Conservation (phyloP, 345 rosid species). For the Eucalyptus microcorys region DNA sequence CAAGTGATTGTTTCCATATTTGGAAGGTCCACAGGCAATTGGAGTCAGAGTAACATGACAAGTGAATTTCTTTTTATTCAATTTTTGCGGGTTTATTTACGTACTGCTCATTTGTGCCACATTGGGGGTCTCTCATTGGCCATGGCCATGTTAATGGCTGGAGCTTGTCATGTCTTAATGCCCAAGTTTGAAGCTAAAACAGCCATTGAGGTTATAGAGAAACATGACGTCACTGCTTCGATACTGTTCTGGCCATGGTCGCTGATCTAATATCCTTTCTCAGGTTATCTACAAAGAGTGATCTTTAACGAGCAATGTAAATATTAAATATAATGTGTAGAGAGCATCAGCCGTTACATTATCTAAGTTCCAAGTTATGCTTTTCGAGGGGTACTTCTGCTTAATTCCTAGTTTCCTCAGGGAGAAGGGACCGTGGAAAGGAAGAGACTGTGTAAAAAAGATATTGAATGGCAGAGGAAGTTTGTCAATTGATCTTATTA, state of each 20-base stretch:
- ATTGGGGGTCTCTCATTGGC: constrained; percentile 88
- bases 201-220: constrained; percentile 46
- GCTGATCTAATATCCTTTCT: constrained; percentile 41
- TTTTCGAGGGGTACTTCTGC: neutral
- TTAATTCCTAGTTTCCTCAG: constrained; percentile 7
- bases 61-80: neutral
- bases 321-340: neutral
- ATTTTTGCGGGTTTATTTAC: constrained; percentile 68
- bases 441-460: constrained; percentile 33
- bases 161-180: constrained; percentile 62
- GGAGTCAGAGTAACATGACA: neutral
- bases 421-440: constrained; percentile 26
- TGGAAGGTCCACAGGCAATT: neutral
- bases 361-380: neutral
- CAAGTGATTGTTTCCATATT: neutral
- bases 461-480: constrained; percentile 86
- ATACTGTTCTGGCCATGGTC: constrained; percentile 80
- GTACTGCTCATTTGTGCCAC: constrained; percentile 73
- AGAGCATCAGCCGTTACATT: neutral
- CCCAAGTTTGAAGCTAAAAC: constrained; percentile 62
- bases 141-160: constrained; percentile 82
- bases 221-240: constrained; percentile 53
- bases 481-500: constrained; percentile 35
- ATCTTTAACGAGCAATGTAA: neutral
- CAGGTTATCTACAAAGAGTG: constrained; percentile 27